phyloP scores from a whole-genome alignment of 2,329 filamentous ascomycete genomes.

The Chaetomium strumarium region DNA sequence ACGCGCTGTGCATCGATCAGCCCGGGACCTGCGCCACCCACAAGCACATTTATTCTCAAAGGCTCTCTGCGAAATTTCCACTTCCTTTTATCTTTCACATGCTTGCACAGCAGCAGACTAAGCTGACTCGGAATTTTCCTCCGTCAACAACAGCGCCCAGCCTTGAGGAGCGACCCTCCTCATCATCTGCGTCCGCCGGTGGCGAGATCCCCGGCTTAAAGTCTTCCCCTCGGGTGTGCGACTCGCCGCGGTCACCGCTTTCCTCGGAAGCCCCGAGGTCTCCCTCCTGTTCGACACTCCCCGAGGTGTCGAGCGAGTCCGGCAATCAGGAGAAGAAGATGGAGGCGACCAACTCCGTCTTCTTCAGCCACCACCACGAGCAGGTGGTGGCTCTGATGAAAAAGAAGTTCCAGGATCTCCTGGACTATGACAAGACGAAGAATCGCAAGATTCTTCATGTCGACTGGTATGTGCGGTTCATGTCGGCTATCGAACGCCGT shows the following conservation, averaged over 20 bases:
- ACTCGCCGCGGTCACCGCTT: constrained; percentile 1
- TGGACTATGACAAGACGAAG: constrained; percentile 15
- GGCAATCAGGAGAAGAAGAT: constrained; percentile 6
- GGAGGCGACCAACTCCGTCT: constrained; percentile 15
- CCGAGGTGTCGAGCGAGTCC: constrained; percentile 9
- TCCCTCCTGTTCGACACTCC: neutral
- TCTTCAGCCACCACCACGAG: constrained; percentile 14
- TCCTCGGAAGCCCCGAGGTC: neutral
- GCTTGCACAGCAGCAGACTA: neutral
- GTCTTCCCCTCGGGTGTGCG: constrained; percentile 6
- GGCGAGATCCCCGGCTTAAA: constrained; percentile 1
- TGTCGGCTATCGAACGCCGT: neutral
- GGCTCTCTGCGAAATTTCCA: neutral
- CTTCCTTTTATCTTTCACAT: constrained; percentile 1
- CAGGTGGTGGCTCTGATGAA: constrained; percentile 16
- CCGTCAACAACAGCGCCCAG: neutral
- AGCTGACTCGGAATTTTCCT: constrained; percentile 10
- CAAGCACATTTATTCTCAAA: neutral
- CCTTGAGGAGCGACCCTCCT: neutral
- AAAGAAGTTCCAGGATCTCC: constrained; percentile 15
- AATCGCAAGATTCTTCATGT: constrained; percentile 19
- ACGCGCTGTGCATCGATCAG: neutral
- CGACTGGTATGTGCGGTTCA: constrained; percentile 16
- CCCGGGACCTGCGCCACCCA: constrained; percentile 10
- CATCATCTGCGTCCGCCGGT: neutral